Percentiles rank a stretch among this genome's conserved stretches.
Conservation (phyloP, 805 yeast species). For the Kuraishia hungarica region DNA sequence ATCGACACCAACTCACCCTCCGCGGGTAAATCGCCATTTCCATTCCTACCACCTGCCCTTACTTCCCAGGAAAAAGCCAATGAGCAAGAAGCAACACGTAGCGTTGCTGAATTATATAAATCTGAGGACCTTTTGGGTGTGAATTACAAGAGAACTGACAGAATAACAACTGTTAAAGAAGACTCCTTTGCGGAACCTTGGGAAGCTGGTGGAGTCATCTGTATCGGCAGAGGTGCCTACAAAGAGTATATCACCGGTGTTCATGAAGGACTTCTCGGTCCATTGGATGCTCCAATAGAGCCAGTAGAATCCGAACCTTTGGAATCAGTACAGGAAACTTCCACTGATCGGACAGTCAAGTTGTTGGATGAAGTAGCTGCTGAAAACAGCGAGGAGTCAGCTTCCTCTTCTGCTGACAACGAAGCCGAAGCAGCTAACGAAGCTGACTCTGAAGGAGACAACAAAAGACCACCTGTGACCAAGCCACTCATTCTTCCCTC, state of each 20-base stretch:
- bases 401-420: conserved; percentile 2
- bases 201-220: conserved; percentile 75
- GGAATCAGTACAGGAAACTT: not conserved
- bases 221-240: conserved; percentile 93
- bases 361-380: not conserved
- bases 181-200: conserved; percentile 37
- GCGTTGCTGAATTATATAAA: conserved; percentile 27
- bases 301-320: conserved; percentile 6
- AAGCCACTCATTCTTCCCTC: conserved; percentile 55
- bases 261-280: conserved; percentile 94
- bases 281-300: conserved; percentile 41
- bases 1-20: conserved; percentile 1
- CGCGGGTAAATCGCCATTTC: conserved; percentile 5
- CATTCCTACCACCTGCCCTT: not conserved
- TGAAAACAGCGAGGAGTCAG: not conserved
- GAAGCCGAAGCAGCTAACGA: conserved; percentile 14
- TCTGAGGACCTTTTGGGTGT: conserved; percentile 50
- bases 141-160: conserved; percentile 25
- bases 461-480: conserved; percentile 37
- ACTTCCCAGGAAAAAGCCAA: conserved; percentile 10
- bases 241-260: conserved; percentile 87
- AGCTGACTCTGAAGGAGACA: conserved; percentile 19
- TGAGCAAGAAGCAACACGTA: conserved; percentile 18
- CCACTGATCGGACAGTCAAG: not conserved
- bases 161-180: conserved; percentile 19